phyloP scores from a whole-genome alignment of 495 filamentous ascomycete genomes.

The Mytilinidion resinicola region DNA sequence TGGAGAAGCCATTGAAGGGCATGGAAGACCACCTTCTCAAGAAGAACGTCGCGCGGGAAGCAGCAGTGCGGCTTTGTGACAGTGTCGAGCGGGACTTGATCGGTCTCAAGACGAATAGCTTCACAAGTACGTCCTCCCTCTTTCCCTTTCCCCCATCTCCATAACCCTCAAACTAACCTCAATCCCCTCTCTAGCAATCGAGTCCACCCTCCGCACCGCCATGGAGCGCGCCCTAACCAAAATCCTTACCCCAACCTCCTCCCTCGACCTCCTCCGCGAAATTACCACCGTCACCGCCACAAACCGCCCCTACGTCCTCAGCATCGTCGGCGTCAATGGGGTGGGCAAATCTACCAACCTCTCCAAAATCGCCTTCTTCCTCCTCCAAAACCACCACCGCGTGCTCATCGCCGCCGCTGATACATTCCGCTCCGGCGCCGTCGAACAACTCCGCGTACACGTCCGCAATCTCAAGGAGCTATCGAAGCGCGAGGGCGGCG shows the following conservation, averaged over 20 bases:
- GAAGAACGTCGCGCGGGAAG: slow-evolving; percentile 95
- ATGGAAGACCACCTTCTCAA: slow-evolving; percentile 94
- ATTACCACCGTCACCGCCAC: slow-evolving; percentile 70
- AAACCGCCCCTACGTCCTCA: slow-evolving; percentile 85
- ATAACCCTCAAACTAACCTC: background rate
- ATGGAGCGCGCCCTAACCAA: slow-evolving; percentile 88
- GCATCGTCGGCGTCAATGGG: slow-evolving; percentile 95
- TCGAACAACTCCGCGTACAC: slow-evolving; percentile 93
- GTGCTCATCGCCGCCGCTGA: slow-evolving; percentile 95
- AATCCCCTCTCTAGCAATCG: slow-evolving; percentile 49
- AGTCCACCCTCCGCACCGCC: slow-evolving; percentile 69
- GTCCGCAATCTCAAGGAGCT: slow-evolving; percentile 85
- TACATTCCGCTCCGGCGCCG: slow-evolving; percentile 94
- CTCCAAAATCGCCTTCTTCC: slow-evolving; percentile 94
- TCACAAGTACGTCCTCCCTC: slow-evolving; percentile 61
- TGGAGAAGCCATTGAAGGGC: slow-evolving; percentile 84
- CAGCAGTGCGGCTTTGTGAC: slow-evolving; percentile 83
- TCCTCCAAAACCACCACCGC: slow-evolving; percentile 91
- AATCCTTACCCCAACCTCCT: slow-evolving; percentile 91
- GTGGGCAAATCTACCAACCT: slow-evolving; percentile 97
- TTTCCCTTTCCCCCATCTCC: background rate
- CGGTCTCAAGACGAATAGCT: slow-evolving; percentile 85
- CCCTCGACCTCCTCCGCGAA: slow-evolving; percentile 87
- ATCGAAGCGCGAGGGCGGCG: slow-evolving; percentile 69
- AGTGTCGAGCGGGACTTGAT: slow-evolving; percentile 84